A percentile compares a stretch with the other conserved stretches of the same genome.
These are phyloP conservation scores for Flaveria linearis DNA, from an alignment of 129 eudicot genomes.

Conservation along the genomic window DNA sequence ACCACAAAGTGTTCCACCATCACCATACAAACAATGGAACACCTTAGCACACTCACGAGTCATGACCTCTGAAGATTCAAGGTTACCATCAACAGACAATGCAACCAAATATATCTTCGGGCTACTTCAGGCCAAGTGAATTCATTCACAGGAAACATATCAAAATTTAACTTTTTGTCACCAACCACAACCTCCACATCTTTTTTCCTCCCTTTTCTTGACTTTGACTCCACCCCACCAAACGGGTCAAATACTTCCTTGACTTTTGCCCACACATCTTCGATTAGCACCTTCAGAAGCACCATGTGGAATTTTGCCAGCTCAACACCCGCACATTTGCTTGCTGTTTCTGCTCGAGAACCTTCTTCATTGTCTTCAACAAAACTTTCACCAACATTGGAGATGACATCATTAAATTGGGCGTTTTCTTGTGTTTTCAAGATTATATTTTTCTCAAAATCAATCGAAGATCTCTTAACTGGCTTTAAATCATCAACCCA, in stretches of 20 bases:
- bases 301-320: constrained; percentile 60
- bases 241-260: constrained; percentile 56
- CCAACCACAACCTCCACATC: constrained; percentile 57
- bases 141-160: constrained; percentile 71
- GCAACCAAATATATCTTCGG: constrained; percentile 70
- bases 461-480: constrained; percentile 27
- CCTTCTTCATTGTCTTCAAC: constrained; percentile 34
- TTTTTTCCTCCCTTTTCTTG: constrained; percentile 77
- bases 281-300: constrained; percentile 57
- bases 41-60: constrained; percentile 75
- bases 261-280: constrained; percentile 65
- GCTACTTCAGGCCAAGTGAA: constrained; percentile 95
- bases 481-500: constrained; percentile 61
- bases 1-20: constrained; percentile 91
- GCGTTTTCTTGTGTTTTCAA: constrained; percentile 3
- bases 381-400: constrained; percentile 18
- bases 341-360: constrained; percentile 44
- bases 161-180: constrained; percentile 55
- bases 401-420: constrained; percentile 13
- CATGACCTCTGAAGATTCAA: constrained; percentile 74
- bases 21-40: constrained; percentile 88
- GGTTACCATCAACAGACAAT: constrained; percentile 67
- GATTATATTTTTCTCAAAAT: constrained; percentile 15
- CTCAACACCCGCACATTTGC: constrained; percentile 55
- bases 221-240: constrained; percentile 63